Evolutionary conservation across 164 flowering plant genomes (phyloP), one percentile per base, ranked within the genome.

Genomic region (Taxillus chinensis): DNA sequence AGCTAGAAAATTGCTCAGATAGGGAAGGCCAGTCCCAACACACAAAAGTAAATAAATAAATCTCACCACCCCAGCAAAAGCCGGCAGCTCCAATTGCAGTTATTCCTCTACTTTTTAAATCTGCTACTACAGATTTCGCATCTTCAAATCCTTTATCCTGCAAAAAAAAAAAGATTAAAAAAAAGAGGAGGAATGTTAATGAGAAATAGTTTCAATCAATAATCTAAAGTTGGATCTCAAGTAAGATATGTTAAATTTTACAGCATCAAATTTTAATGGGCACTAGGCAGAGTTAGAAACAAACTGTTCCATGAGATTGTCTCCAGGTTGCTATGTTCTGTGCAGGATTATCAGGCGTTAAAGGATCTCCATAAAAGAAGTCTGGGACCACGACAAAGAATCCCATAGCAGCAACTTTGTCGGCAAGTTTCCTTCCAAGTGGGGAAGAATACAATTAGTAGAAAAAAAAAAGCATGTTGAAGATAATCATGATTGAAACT

Each of bases 51-150:
- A 42, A 42, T 11, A 45, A 46, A 39, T 39, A 3, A 59, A 57
- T 5, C 70, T 70, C 62, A 77, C 81, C 83, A n/a, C 83, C 83
- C 77, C 77, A 80, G 67, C 81, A 77, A 66, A 80, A 77, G 0
- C 83, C 83, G 17, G 78, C 83, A 67, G 75, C 83, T 11, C 83
- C 86, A 42, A 82, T 52, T 14, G 74, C 67, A 57, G 77, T 59
- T 39, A 73, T 58, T 42, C 83, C 82, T 65, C 73, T 66, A 43
- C 66, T 63, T 56, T 61, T 79, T 27, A 81, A 67, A 67, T 78
- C 81, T 12, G 74, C 70, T 62, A 79, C 54, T 37, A 79, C 78
- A 17, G 64, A 64, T 62, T 73, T 79, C 13, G 82, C 74, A 70
- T 77, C 83, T 72, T 75, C 85, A 70, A 57, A 67, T 51, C 75